phyloP scores from a whole-genome alignment of 2,329 filamentous ascomycete species.

The Stagonosporopsis vannaccii region DNA sequence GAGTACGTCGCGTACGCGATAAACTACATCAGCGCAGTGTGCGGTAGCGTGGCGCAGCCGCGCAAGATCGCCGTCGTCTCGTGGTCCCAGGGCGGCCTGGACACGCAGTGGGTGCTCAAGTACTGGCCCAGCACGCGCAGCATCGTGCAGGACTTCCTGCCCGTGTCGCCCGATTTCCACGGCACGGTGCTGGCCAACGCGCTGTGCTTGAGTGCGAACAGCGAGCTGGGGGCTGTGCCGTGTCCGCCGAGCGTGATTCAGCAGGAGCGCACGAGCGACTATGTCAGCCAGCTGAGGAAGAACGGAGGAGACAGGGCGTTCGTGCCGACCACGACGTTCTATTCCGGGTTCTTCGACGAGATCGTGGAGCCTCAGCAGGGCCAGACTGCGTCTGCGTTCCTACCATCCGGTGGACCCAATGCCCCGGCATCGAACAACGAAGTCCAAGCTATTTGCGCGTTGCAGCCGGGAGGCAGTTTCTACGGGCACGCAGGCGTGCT shows the following conservation, averaged over 20 bases:
- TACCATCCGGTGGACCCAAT: conserved; percentile 50
- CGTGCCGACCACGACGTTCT: conserved; percentile 63
- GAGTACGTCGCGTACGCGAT: conserved; percentile 67
- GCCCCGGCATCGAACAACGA: conserved; percentile 61
- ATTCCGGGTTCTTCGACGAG: conserved; percentile 58
- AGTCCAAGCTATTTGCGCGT: conserved; percentile 55
- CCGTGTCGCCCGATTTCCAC: conserved; percentile 62
- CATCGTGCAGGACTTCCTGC: conserved; percentile 59
- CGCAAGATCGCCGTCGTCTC: conserved; percentile 51
- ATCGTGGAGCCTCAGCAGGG: conserved; percentile 61
- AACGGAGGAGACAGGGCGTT: conserved; percentile 61
- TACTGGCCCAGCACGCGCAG: conserved; percentile 62
- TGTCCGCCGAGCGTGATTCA: conserved; percentile 55
- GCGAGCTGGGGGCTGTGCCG: conserved; percentile 29
- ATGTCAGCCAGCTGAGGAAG: conserved; percentile 52
- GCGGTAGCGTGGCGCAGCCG: conserved; percentile 20
- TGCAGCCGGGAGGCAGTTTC: conserved; percentile 52
- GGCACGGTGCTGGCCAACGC: conserved; percentile 54
- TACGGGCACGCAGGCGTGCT: conserved; percentile 61
- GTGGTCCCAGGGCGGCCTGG: conserved; percentile 64
- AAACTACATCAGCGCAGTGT: conserved; percentile 61
- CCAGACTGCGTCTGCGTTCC: conserved; percentile 55
- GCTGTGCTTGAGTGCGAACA: conserved; percentile 26
- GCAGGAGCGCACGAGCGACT: conserved; percentile 56
- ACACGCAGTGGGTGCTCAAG: conserved; percentile 65